These are phyloP conservation scores for Wakefieldia striispora DNA, from an alignment of 768 basidiomycete species.

Conservation along the genomic window DNA sequence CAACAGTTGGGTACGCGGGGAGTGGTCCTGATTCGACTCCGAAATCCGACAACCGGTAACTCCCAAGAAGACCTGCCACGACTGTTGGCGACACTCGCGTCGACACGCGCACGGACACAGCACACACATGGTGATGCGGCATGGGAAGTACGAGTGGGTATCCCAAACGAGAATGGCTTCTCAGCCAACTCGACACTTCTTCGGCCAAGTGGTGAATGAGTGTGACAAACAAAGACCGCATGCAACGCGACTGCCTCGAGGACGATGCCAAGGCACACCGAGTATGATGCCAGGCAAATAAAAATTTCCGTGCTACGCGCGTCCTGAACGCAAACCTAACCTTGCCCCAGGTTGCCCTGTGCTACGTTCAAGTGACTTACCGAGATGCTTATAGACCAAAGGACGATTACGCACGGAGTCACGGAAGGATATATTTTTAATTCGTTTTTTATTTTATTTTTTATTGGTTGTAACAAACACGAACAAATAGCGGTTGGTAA, in stretches of 20 bases:
- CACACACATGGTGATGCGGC: not conserved
- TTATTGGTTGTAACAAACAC: slow-evolving; percentile 14
- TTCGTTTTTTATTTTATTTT: slow-evolving; percentile 12
- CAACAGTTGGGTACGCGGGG: not conserved
- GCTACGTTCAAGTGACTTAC: slow-evolving; percentile 12
- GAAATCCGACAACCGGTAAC: slow-evolving; percentile 12
- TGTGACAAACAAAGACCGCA: slow-evolving; percentile 15
- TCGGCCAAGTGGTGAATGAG: slow-evolving; percentile 14
- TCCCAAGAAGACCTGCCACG: not conserved
- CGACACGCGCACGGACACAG: not conserved
- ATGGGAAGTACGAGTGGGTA: not conserved
- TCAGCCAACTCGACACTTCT: slow-evolving; percentile 10
- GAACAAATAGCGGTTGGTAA: slow-evolving; percentile 14
- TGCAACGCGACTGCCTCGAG: slow-evolving; percentile 36
- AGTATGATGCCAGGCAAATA: slow-evolving; percentile 19
- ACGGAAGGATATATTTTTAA: not conserved
- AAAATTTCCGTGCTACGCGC: slow-evolving; percentile 29
- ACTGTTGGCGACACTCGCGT: not conserved
- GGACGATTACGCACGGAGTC: slow-evolving; percentile 12
- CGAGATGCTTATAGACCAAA: slow-evolving; percentile 14
- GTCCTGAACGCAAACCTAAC: slow-evolving; percentile 31
- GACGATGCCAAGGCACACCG: slow-evolving; percentile 33
- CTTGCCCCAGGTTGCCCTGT: slow-evolving; percentile 23
- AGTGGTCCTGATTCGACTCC: not conserved
- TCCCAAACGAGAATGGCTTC: slow-evolving; percentile 15